A percentile compares a stretch with the other conserved stretches of the same genome.
Conservation (phyloP, 257 asterid genomes). For the Forsythia suspensa region DNA sequence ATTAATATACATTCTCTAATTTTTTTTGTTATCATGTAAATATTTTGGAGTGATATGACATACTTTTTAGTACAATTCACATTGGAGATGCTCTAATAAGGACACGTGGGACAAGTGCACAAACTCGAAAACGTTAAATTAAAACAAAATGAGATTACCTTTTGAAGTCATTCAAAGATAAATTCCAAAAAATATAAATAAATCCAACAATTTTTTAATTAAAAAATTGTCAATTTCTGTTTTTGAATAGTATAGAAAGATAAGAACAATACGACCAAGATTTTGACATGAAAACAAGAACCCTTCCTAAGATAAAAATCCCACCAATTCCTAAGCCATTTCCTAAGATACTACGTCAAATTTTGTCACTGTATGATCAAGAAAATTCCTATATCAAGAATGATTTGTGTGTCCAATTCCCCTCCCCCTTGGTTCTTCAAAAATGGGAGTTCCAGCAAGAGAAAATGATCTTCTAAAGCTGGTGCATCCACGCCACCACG, state of each 20-base stretch:
- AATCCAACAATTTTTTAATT: no score
- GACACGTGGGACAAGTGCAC: no score
- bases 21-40: no score
- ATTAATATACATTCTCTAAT: no score
- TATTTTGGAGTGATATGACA: no score
- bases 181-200: no score
- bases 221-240: background rate
- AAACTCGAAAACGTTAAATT: no score
- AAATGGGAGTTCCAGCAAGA: constrained; percentile 26
- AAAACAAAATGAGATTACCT: no score
- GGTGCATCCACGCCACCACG: constrained; percentile 49
- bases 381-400: constrained; percentile 7
- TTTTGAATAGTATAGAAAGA: background rate
- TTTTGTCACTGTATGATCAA: constrained; percentile 10
- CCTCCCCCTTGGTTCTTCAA: constrained; percentile 29
- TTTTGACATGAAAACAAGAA: background rate
- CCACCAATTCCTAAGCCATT: constrained; percentile 17
- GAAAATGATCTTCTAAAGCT: constrained; percentile 48
- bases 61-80: no score
- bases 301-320: background rate
- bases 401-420: background rate
- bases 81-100: no score
- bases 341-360: constrained; percentile 6
- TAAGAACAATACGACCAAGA: background rate
- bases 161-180: no score